These are phyloP conservation scores for Thuidium tamariscinum DNA, from an alignment of 225 moss, liverwort and hornwort species.

Conservation along the genomic window DNA sequence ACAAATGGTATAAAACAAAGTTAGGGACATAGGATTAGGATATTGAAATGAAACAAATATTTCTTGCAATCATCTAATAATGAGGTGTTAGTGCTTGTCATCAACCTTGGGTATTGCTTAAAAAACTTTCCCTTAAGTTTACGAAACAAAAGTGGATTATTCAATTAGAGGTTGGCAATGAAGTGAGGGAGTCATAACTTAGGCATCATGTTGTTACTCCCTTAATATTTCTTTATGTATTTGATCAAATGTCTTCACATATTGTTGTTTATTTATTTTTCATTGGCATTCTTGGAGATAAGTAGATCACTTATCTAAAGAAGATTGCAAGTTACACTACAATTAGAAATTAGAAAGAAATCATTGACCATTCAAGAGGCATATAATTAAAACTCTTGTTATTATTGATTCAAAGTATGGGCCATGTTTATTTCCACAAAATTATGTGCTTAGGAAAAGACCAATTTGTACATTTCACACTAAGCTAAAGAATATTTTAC, in stretches of 20 bases:
- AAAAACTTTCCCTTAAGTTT: too few relatives aligned
- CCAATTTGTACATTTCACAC: not conserved
- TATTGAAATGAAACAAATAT: not conserved
- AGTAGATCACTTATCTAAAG: not conserved
- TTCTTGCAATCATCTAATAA: not conserved
- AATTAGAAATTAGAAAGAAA: not conserved
- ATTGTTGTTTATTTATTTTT: not conserved
- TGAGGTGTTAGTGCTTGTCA: too few relatives aligned
- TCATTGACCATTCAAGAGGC: not conserved
- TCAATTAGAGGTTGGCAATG: fast-evolving
- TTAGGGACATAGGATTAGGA: not conserved
- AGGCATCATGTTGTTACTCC: not conserved
- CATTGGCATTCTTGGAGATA: not conserved
- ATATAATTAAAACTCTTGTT: not conserved
- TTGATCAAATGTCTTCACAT: not conserved
- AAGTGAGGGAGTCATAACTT: too few relatives aligned
- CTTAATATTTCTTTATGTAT: not conserved
- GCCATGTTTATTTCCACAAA: too few relatives aligned
- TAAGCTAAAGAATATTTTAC: not conserved
- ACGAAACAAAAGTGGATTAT: too few relatives aligned
- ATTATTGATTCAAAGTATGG: not conserved
- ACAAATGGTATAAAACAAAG: not conserved
- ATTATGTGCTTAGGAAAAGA: too few relatives aligned
- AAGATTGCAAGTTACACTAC: too few relatives aligned
- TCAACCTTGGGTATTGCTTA: not conserved